These are phyloP conservation scores for Penicillium samsonianum DNA, from an alignment of 495 filamentous ascomycete genomes.

Conservation along the genomic window DNA sequence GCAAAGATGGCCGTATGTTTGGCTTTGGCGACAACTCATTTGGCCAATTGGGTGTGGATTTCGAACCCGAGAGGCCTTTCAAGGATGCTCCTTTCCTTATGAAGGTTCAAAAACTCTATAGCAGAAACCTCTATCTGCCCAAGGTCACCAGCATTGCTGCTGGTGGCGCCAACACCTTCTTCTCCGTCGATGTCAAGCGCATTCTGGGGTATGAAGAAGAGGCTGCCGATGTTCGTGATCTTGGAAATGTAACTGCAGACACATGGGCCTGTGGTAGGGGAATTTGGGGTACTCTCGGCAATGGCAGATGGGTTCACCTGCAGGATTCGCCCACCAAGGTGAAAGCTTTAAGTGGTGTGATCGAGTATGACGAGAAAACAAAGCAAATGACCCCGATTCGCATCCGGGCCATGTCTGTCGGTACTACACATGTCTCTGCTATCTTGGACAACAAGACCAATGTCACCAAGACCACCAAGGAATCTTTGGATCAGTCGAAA, in stretches of 20 bases:
- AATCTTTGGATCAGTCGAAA: slow-evolving; percentile 50
- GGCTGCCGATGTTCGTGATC: slow-evolving; percentile 36
- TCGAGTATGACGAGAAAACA: slow-evolving; percentile 77
- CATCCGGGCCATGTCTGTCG: slow-evolving; percentile 67
- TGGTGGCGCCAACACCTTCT: slow-evolving; percentile 82
- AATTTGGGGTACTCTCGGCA: slow-evolving; percentile 80
- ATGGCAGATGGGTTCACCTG: slow-evolving; percentile 85
- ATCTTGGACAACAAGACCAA: slow-evolving; percentile 77
- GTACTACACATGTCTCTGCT: slow-evolving; percentile 76
- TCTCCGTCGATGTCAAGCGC: slow-evolving; percentile 75
- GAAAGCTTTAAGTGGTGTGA: slow-evolving; percentile 76
- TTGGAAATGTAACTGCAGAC: slow-evolving; percentile 64
- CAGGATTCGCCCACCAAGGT: slow-evolving; percentile 79
- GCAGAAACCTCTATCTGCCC: slow-evolving; percentile 56
- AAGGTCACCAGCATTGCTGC: slow-evolving; percentile 74
- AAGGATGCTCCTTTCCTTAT: slow-evolving; percentile 70
- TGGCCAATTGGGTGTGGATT: slow-evolving; percentile 82
- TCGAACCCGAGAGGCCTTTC: slow-evolving; percentile 56
- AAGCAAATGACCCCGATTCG: slow-evolving; percentile 74
- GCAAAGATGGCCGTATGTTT: slow-evolving; percentile 75
- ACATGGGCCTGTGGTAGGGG: slow-evolving; percentile 85
- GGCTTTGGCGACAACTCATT: slow-evolving; percentile 86
- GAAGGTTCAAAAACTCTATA: slow-evolving; percentile 69
- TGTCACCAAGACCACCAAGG: slow-evolving; percentile 49
- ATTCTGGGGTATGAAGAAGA: slow-evolving; percentile 50